phyloP scores from a whole-genome alignment of 768 basidiomycete genomes.

The Lentinula raphanica region DNA sequence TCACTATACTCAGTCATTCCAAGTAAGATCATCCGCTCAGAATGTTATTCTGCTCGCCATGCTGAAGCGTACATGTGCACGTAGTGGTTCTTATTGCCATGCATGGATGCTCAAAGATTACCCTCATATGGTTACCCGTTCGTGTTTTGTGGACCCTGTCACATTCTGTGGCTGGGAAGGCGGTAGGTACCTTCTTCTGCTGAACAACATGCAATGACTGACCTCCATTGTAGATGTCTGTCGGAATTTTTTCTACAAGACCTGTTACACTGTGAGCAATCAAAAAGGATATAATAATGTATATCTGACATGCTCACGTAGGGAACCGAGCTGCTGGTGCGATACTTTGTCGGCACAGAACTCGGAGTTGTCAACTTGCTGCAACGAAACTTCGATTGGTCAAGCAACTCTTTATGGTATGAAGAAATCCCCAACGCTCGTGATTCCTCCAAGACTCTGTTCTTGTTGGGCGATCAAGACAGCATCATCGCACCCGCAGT shows the following conservation, averaged over 20 bases:
- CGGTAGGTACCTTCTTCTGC: constrained; percentile 40
- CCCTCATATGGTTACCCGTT: constrained; percentile 63
- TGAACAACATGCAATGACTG: neutral
- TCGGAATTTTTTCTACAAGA: constrained; percentile 83
- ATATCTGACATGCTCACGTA: constrained; percentile 22
- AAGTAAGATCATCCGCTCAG: constrained; percentile 49
- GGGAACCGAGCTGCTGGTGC: constrained; percentile 76
- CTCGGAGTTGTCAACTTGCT: constrained; percentile 84
- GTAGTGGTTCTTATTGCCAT: constrained; percentile 75
- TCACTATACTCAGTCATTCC: constrained; percentile 83
- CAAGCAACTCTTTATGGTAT: constrained; percentile 82
- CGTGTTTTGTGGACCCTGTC: constrained; percentile 88
- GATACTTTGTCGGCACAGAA: constrained; percentile 86
- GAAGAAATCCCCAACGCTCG: constrained; percentile 82
- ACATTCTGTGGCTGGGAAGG: constrained; percentile 95
- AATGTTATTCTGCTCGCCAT: neutral
- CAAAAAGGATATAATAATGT: neutral
- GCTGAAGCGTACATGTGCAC: neutral
- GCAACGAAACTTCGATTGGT: constrained; percentile 81
- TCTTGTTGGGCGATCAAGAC: constrained; percentile 82
- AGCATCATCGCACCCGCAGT: constrained; percentile 73
- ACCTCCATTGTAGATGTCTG: constrained; percentile 54
- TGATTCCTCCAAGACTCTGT: constrained; percentile 60
- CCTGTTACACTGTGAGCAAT: constrained; percentile 52
- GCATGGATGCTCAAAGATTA: constrained; percentile 85